These are phyloP conservation scores for Aspergillus pseudonomiae DNA, from an alignment of 2,329 filamentous ascomycete genomes.

Conservation along the genomic window DNA sequence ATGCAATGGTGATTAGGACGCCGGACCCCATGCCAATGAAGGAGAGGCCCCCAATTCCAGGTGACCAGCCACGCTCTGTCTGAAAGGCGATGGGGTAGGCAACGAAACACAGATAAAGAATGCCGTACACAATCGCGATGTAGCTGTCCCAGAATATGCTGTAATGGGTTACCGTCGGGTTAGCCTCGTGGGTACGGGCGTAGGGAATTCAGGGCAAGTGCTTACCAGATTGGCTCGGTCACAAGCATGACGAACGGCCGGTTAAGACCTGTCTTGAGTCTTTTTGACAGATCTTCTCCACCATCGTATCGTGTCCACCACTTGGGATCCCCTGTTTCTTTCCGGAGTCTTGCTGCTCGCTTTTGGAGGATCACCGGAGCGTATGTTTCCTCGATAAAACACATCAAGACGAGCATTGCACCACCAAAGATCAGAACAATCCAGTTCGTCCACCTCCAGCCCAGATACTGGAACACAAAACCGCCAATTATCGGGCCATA, in stretches of 20 bases:
- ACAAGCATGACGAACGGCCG: slow-evolving; percentile 74
- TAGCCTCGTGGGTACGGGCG: neutral
- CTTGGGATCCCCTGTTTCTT: slow-evolving; percentile 67
- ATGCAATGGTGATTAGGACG: slow-evolving; percentile 50
- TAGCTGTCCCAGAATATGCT: slow-evolving; percentile 72
- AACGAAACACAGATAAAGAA: slow-evolving; percentile 84
- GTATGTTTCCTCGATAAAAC: slow-evolving; percentile 71
- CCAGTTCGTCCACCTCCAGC: slow-evolving; percentile 87
- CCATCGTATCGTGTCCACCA: slow-evolving; percentile 80
- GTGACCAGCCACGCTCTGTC: slow-evolving; percentile 71
- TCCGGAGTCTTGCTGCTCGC: slow-evolving; percentile 63
- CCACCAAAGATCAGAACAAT: slow-evolving; percentile 73
- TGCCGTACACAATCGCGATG: slow-evolving; percentile 75
- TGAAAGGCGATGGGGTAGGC: slow-evolving; percentile 83
- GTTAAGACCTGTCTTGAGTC: slow-evolving; percentile 69
- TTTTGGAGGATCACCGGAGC: slow-evolving; percentile 67
- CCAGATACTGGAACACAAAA: slow-evolving; percentile 66
- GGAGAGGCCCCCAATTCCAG: slow-evolving; percentile 71
- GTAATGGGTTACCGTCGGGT: neutral
- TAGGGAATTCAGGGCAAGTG: neutral
- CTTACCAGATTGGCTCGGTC: slow-evolving; percentile 79
- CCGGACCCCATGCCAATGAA: slow-evolving; percentile 70
- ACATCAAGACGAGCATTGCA: slow-evolving; percentile 59
- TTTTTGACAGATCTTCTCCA: slow-evolving; percentile 59
- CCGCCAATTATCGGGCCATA: slow-evolving; percentile 74